Conservation (phyloP, 768 basidiomycete genomes). For the Mycena floridula region DNA sequence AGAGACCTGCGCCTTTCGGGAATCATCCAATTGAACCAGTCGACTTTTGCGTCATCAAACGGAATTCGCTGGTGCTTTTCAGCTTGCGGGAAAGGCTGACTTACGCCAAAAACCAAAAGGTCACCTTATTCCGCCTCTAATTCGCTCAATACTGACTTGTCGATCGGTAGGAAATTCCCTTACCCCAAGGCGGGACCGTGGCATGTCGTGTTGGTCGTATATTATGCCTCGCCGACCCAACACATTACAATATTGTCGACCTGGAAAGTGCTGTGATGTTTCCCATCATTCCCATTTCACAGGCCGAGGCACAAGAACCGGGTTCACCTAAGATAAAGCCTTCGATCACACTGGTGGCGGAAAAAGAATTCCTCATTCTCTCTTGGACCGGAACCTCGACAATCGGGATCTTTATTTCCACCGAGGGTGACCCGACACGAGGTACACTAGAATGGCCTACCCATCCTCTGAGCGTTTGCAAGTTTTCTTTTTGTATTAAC, state of each 20-base stretch:
- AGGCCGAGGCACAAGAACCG: conserved; percentile 42
- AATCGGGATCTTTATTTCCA: conserved; percentile 81
- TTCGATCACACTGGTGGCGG: conserved; percentile 66
- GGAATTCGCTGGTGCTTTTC: conserved; percentile 56
- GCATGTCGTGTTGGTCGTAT: conserved; percentile 57
- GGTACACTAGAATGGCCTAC: conserved; percentile 84
- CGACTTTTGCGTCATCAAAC: conserved; percentile 71
- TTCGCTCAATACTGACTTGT: not conserved
- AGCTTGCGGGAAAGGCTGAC: conserved; percentile 57
- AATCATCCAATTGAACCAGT: conserved; percentile 40
- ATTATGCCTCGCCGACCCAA: conserved; percentile 71
- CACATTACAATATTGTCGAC: conserved; percentile 74
- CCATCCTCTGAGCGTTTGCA: conserved; percentile 74
- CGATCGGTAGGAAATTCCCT: conserved; percentile 57
- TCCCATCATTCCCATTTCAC: conserved; percentile 74
- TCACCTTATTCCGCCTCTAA: conserved; percentile 12
- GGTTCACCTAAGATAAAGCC: conserved; percentile 46
- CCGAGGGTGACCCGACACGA: conserved; percentile 81
- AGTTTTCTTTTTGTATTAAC: conserved; percentile 22
- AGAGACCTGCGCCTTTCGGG: conserved; percentile 41
- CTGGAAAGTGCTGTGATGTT: conserved; percentile 64
- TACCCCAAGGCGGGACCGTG: conserved; percentile 49
- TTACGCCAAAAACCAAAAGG: conserved; percentile 59
- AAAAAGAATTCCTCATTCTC: conserved; percentile 79
- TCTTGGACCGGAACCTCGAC: conserved; percentile 80